Conservation (phyloP, 176 grass and related monocot genomes). For the Puya raimondii region DNA sequence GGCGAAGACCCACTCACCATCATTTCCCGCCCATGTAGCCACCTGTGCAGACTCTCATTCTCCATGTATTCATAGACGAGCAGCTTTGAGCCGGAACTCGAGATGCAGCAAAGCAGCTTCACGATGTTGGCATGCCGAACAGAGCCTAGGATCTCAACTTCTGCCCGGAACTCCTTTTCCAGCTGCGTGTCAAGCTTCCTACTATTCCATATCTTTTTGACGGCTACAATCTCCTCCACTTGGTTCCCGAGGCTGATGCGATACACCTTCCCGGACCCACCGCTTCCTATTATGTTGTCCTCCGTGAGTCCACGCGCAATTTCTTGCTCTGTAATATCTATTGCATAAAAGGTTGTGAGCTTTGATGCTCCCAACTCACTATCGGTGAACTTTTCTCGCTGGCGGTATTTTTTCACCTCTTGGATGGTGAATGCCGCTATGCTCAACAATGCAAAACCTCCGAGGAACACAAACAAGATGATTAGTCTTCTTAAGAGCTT, state of each 20-base stretch:
- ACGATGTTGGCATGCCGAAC: constrained; percentile 63
- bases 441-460: background rate
- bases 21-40: constrained; percentile 24
- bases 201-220: constrained; percentile 40
- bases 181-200: constrained; percentile 20
- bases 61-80: constrained; percentile 75
- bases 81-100: constrained; percentile 21
- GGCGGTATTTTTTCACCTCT: background rate
- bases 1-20: background rate
- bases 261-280: constrained; percentile 62
- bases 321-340: constrained; percentile 10
- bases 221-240: constrained; percentile 24
- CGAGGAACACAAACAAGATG: constrained; percentile 14
- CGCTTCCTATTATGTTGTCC: constrained; percentile 47
- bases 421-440: background rate
- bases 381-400: background rate
- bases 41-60: constrained; percentile 48
- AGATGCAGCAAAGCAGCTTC: constrained; percentile 53
- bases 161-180: constrained; percentile 35
- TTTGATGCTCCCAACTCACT: background rate
- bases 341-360: constrained; percentile 6
- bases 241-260: constrained; percentile 19
- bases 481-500: constrained; percentile 8
- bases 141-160: constrained; percentile 41
- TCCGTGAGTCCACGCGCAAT: constrained; percentile 12